Conservation (phyloP, 1,284 basidiomycete genomes). For the Vanrija sp. region DNA sequence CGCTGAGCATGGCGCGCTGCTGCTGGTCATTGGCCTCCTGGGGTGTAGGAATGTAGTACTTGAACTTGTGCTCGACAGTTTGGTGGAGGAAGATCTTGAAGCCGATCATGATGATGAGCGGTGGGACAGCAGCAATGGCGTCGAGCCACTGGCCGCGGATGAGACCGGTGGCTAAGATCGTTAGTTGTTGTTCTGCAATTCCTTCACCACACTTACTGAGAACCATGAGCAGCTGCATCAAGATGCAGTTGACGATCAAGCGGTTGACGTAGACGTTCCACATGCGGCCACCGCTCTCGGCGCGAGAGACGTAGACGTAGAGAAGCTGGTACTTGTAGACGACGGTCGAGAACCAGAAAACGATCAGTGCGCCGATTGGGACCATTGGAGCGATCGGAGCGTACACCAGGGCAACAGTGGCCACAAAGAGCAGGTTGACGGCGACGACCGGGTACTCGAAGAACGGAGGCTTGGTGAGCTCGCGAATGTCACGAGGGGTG, state of each 20-base stretch:
- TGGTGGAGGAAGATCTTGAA: slow-evolving; percentile 80
- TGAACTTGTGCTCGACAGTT: slow-evolving; percentile 66
- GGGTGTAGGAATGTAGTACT: slow-evolving; percentile 57
- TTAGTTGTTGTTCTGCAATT: not conserved
- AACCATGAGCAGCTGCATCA: slow-evolving; percentile 82
- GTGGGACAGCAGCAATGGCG: slow-evolving; percentile 57
- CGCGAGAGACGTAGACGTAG: slow-evolving; percentile 81
- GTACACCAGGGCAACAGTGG: slow-evolving; percentile 79
- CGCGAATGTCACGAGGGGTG: slow-evolving; percentile 90
- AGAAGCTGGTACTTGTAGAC: slow-evolving; percentile 86
- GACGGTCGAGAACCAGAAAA: slow-evolving; percentile 64
- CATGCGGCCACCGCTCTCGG: slow-evolving; percentile 85
- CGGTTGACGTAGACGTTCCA: slow-evolving; percentile 92
- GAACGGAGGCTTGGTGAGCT: slow-evolving; percentile 90
- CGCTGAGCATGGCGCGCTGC: slow-evolving; percentile 20
- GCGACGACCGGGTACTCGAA: slow-evolving; percentile 63
- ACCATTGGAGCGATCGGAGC: slow-evolving; percentile 88
- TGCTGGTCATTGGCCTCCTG: slow-evolving; percentile 46
- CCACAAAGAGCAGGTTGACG: slow-evolving; percentile 70
- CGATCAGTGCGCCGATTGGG: slow-evolving; percentile 57
- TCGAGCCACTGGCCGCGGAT: slow-evolving; percentile 66
- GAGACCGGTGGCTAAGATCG: slow-evolving; percentile 68
- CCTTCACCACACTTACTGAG: slow-evolving; percentile 62
- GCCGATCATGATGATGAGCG: slow-evolving; percentile 65
- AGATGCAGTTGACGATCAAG: slow-evolving; percentile 64